Evolutionary conservation across 495 filamentous ascomycete species (phyloP), one percentile per base, ranked within the genome.

Genomic region (Xylaria longipes): DNA sequence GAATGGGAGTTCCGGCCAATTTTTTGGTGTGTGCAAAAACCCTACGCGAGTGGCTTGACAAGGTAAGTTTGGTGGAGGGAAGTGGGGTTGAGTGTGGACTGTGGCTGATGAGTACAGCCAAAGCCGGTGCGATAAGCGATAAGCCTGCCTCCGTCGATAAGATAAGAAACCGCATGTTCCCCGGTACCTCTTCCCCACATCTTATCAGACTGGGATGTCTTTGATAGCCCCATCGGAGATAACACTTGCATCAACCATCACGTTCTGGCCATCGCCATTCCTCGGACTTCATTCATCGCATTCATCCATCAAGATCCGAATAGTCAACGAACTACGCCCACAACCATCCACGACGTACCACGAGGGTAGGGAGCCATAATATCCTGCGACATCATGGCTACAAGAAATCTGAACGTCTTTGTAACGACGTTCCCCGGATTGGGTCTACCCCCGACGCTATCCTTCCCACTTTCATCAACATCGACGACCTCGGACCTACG

Each of bases 341-440:
- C 33, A 14, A 50, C 8, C 27, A 69, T 27, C 29, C 54, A 48
- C 66, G 14, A 69, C 29, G 0, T 5, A 25, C 17, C 17, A 45
- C 66, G 39, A 7, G 0, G 2, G 27, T 45, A 22, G 29, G 17
- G 3, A 41, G 52, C 57, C 3, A 54, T 37, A 31, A 17, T 22
- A 7, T n/a, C 22, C 46, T 46, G 43, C 52, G 66, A 56, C 60
- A 79, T 64, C 14, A 86, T 86, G 84, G 80, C 80, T 43, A 73
- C 80, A 20, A 77, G 80, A 74, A 90, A 82, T 20, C 86, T 97
- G 75, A 98, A 97, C 79, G 83, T 97, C 62, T 87, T 97, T 67
- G 81, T 97, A 66, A 92, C 92, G 48, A 91, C 91, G 71, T 96
- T 97, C 76, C 85, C 92, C 20, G 94, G 95, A 74, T 88, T 96